These are phyloP conservation scores for Nissolia schottii DNA, from an alignment of 306 rosid genomes.

Conservation along the genomic window DNA sequence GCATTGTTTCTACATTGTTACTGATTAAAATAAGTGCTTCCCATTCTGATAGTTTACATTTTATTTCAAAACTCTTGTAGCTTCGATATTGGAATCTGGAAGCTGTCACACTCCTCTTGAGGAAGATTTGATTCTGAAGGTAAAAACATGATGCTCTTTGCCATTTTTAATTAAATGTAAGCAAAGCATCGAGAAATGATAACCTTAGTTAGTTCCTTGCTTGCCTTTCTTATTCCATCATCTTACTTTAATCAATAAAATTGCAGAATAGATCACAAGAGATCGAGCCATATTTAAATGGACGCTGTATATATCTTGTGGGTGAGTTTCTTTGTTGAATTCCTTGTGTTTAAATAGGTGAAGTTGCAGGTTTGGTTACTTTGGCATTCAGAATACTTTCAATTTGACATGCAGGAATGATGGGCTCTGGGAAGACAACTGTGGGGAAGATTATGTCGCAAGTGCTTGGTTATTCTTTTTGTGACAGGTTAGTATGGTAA, in stretches of 20 bases:
- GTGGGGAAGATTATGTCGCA: constrained; percentile 83
- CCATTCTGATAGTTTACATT: constrained; percentile 12
- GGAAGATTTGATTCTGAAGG: constrained; percentile 44
- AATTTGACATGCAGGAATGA: constrained; percentile 76
- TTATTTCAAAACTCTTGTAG: constrained; percentile 28
- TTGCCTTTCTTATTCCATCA: not conserved
- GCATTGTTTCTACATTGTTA: not conserved
- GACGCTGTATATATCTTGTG: constrained; percentile 93
- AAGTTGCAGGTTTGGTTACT: constrained; percentile 1
- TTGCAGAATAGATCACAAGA: constrained; percentile 75
- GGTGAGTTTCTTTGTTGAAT: constrained; percentile 62
- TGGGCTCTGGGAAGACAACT: constrained; percentile 99
- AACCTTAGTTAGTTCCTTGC: constrained; percentile 22
- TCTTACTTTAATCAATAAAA: constrained; percentile 51
- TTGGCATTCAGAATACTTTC: constrained; percentile 17
- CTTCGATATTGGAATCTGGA: constrained; percentile 41
- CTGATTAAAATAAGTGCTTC: not conserved
- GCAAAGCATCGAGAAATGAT: not conserved
- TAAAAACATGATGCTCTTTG: not conserved
- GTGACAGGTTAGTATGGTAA: constrained; percentile 61
- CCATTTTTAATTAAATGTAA: not conserved
- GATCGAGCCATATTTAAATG: constrained; percentile 64
- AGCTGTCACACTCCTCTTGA: constrained; percentile 25
- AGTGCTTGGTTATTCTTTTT: constrained; percentile 73
- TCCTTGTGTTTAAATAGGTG: constrained; percentile 25